Percentiles rank a stretch among this genome's conserved stretches.
phyloP scores from a whole-genome alignment of 352 stramenopile genomes.

The Globisporangium parvum region DNA sequence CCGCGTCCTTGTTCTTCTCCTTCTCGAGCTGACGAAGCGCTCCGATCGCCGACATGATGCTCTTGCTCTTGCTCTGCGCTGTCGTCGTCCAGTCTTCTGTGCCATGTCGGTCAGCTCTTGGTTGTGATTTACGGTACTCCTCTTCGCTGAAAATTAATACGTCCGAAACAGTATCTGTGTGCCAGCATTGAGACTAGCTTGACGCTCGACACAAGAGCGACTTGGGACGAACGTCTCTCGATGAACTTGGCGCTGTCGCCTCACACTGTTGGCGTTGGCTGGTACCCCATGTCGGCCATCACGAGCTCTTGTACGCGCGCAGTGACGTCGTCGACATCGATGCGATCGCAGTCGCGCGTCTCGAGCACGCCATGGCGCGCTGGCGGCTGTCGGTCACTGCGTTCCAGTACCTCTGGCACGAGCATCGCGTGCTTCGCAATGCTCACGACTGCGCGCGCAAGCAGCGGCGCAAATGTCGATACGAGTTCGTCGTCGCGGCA shows the following conservation, averaged over 20 bases:
- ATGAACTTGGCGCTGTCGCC: no score
- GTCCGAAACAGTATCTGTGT: no score
- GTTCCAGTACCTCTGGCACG: no score
- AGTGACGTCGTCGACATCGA: conserved; percentile 14
- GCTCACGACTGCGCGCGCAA: conserved; percentile 39
- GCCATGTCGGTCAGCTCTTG: no score
- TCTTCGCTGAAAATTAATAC: no score
- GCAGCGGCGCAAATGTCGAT: conserved; percentile 40
- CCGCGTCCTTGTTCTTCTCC: conserved; percentile 66
- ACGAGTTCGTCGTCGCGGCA: conserved; percentile 46
- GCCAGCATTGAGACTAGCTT: no score
- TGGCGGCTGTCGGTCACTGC: background rate
- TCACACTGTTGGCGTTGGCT: no score
- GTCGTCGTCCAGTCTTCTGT: no score
- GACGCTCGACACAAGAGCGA: no score
- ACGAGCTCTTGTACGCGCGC: conserved; percentile 9
- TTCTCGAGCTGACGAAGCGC: conserved; percentile 80
- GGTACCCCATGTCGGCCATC: background rate
- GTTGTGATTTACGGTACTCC: no score
- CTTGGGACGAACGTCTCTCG: no score
- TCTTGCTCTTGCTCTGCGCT: conserved; percentile 12
- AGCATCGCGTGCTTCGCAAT: conserved; percentile 20
- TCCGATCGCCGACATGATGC: conserved; percentile 77
- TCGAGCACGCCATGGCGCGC: background rate
- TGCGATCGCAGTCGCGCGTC: conserved; percentile 5